Conservation (phyloP, 2,329 filamentous ascomycete genomes). For the Pseudocercospora fuligena region DNA sequence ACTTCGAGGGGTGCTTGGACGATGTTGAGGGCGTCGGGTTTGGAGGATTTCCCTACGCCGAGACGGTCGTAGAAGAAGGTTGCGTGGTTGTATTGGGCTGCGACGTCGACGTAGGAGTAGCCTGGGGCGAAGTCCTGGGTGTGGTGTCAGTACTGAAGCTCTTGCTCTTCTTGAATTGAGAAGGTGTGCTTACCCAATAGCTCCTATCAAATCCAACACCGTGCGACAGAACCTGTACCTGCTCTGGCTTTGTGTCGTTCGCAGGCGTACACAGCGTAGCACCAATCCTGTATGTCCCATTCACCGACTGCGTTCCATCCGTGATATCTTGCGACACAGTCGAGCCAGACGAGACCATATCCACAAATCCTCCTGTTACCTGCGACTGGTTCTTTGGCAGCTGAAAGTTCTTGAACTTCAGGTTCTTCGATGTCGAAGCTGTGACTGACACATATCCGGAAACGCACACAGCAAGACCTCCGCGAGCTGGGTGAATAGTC, state of each 20-base stretch:
- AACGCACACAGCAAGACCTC: slow-evolving; percentile 37
- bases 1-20: slow-evolving; percentile 47
- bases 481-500: slow-evolving; percentile 30
- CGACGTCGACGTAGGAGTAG: slow-evolving; percentile 50
- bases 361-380: slow-evolving; percentile 35
- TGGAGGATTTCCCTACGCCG: slow-evolving; percentile 44
- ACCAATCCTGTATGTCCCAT: slow-evolving; percentile 22
- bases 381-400: slow-evolving; percentile 36
- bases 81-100: slow-evolving; percentile 44
- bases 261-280: slow-evolving; percentile 23
- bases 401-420: slow-evolving; percentile 35
- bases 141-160: background rate
- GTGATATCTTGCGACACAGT: slow-evolving; percentile 16
- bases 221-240: slow-evolving; percentile 46
- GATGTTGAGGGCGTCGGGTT: slow-evolving; percentile 45
- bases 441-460: slow-evolving; percentile 35
- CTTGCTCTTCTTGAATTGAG: background rate
- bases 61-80: slow-evolving; percentile 52
- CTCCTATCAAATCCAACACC: slow-evolving; percentile 46
- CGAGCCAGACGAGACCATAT: slow-evolving; percentile 17
- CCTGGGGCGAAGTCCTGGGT: slow-evolving; percentile 42
- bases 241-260: slow-evolving; percentile 20
- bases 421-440: slow-evolving; percentile 34
- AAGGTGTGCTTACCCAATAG: slow-evolving; percentile 31
- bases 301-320: slow-evolving; percentile 23